These are phyloP conservation scores for Coemansia sp. DNA, from an alignment of 192 early-diverging fungal genomes.

Conservation along the genomic window DNA sequence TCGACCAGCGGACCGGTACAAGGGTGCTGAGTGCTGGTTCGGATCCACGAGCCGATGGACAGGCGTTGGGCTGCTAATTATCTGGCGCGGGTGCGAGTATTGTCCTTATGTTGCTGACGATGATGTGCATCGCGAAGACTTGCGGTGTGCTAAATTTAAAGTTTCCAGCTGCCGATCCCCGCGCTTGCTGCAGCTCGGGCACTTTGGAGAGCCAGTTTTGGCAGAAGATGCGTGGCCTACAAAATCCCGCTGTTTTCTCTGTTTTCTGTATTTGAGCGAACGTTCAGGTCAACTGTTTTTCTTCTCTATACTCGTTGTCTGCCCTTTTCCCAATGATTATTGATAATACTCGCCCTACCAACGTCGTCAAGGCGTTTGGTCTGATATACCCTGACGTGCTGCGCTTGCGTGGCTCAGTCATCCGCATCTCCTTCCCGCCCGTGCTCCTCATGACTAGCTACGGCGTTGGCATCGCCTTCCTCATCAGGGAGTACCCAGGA, in stretches of 20 bases:
- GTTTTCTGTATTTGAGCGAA: background rate
- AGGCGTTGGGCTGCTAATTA: constrained; percentile 54
- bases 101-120: background rate
- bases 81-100: background rate
- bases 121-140: constrained; percentile 1
- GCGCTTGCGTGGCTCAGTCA: constrained; percentile 51
- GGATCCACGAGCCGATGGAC: constrained; percentile 63
- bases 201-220: background rate
- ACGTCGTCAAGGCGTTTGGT: constrained; percentile 32
- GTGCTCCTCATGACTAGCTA: constrained; percentile 48
- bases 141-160: background rate
- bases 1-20: constrained; percentile 42
- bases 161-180: background rate
- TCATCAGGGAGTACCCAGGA: constrained; percentile 31
- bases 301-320: background rate
- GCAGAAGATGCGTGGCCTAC: background rate
- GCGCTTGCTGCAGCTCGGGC: background rate
- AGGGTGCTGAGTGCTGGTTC: constrained; percentile 56
- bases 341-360: constrained; percentile 26
- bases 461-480: constrained; percentile 48
- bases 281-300: background rate
- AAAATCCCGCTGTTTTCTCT: background rate
- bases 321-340: constrained; percentile 37
- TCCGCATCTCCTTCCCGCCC: constrained; percentile 39
- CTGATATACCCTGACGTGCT: constrained; percentile 44